phyloP scores from a whole-genome alignment of 1,284 basidiomycete genomes.

The Sutorius eximius region DNA sequence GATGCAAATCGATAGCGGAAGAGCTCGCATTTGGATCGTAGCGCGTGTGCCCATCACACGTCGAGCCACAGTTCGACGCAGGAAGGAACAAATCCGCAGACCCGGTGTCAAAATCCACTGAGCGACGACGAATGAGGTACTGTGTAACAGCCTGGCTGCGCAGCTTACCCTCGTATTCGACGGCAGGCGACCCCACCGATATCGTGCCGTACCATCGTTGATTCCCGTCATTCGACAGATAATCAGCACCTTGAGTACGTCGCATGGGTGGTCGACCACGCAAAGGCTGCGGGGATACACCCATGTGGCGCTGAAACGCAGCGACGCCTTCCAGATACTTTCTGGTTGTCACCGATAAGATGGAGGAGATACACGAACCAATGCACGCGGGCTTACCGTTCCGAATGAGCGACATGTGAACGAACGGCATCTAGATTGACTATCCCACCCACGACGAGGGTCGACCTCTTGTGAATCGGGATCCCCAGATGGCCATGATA shows the following conservation, averaged over 20 bases:
- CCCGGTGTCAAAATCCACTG: constrained; percentile 49
- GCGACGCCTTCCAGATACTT: constrained; percentile 22
- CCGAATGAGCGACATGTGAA: constrained; percentile 14
- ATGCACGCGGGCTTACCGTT: constrained; percentile 15
- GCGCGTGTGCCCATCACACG: constrained; percentile 37
- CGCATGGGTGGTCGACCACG: neutral
- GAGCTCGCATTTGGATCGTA: constrained; percentile 37
- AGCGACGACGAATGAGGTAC: neutral
- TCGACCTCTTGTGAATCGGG: constrained; percentile 18
- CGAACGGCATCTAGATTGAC: constrained; percentile 16
- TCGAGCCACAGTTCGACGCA: constrained; percentile 23
- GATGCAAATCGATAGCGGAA: constrained; percentile 30
- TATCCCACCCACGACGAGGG: constrained; percentile 15
- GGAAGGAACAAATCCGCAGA: constrained; percentile 41
- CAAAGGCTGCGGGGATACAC: neutral
- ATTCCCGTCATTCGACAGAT: constrained; percentile 18
- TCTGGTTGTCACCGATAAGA: constrained; percentile 16
- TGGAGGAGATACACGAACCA: neutral
- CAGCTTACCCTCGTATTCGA: constrained; percentile 20
- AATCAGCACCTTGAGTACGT: constrained; percentile 9
- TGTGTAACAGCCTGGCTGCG: neutral
- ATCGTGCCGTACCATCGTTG: constrained; percentile 28
- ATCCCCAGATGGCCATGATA: constrained; percentile 17
- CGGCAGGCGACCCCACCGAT: constrained; percentile 23
- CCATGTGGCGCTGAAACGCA: constrained; percentile 5